A percentile compares a stretch with the other conserved stretches of the same genome.
Evolutionary conservation across 352 stramenopile species (phyloP).

Genomic region (Pythium sukuiense): DNA sequence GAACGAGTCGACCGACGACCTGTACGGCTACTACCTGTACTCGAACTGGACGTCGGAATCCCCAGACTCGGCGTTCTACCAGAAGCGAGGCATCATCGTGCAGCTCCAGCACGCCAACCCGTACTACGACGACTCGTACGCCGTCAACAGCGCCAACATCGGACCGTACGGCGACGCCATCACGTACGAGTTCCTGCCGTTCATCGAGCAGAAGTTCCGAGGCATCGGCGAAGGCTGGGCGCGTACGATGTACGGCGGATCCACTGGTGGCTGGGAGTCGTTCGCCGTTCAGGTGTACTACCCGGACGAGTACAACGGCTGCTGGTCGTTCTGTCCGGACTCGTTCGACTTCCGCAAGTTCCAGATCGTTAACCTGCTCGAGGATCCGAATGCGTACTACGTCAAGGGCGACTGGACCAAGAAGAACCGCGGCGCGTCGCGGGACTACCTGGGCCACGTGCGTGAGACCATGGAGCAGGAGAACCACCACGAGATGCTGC

Average conservation of each 20-base stretch:
- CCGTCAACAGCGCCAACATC: constrained; percentile 75
- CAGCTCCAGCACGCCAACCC: constrained; percentile 77
- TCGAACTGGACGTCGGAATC: constrained; percentile 69
- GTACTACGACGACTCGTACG: constrained; percentile 83
- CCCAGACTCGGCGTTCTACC: constrained; percentile 45
- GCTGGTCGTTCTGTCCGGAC: constrained; percentile 79
- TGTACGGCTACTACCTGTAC: constrained; percentile 72
- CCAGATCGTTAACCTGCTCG: constrained; percentile 65
- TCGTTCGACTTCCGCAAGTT: constrained; percentile 78
- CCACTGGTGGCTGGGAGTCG: constrained; percentile 72
- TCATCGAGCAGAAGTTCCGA: constrained; percentile 56
- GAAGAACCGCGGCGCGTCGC: constrained; percentile 61
- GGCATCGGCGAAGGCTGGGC: constrained; percentile 65
- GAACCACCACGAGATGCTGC: constrained; percentile 70
- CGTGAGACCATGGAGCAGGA: constrained; percentile 74
- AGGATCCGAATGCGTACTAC: constrained; percentile 72
- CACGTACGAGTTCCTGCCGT: constrained; percentile 76
- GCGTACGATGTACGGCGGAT: constrained; percentile 77
- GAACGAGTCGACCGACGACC: constrained; percentile 34
- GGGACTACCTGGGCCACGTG: constrained; percentile 65
- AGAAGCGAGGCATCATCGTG: constrained; percentile 71
- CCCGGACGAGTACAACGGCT: constrained; percentile 77
- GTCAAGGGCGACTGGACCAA: constrained; percentile 65
- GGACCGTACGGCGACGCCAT: constrained; percentile 74
- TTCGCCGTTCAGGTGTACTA: constrained; percentile 76